Conservation (phyloP, 2,329 filamentous ascomycete genomes). For the Massarina eburnea region DNA sequence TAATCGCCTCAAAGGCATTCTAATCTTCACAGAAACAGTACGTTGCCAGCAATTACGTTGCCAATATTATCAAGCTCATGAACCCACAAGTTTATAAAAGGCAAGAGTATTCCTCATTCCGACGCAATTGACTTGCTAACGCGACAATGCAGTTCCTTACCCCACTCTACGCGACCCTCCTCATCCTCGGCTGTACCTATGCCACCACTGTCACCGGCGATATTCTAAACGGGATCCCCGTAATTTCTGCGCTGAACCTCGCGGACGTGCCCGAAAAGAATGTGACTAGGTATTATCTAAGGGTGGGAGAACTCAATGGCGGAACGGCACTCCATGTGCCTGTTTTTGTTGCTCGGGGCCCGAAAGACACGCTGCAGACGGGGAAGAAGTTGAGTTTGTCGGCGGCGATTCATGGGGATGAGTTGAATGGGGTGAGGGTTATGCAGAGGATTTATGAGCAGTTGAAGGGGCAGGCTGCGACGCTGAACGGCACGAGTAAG, state of each 20-base stretch:
- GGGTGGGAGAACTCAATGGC: constrained; percentile 43
- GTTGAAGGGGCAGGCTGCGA: constrained; percentile 27
- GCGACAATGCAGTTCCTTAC: constrained; percentile 28
- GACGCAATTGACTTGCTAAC: no score
- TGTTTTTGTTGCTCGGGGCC: constrained; percentile 42
- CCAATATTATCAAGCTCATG: constrained; percentile 16
- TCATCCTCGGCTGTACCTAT: constrained; percentile 19
- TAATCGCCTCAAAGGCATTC: constrained; percentile 28
- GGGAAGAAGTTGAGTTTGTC: constrained; percentile 43
- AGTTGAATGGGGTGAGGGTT: constrained; percentile 42
- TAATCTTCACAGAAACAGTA: no score
- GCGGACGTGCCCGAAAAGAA: constrained; percentile 39
- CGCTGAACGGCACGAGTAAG: constrained; percentile 41
- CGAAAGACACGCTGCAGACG: constrained; percentile 36
- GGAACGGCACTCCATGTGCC: constrained; percentile 42
- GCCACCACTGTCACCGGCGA: constrained; percentile 36
- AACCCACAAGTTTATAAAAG: not conserved
- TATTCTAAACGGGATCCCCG: constrained; percentile 34
- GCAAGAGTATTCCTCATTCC: no score
- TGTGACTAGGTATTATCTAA: constrained; percentile 41
- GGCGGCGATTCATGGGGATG: constrained; percentile 44
- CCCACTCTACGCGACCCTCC: constrained; percentile 17
- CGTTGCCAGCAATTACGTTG: not conserved
- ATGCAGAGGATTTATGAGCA: constrained; percentile 41
- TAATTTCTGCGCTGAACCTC: constrained; percentile 39